These are phyloP conservation scores for Testicularia cyperi DNA, from an alignment of 1,284 basidiomycete species.

Conservation along the genomic window DNA sequence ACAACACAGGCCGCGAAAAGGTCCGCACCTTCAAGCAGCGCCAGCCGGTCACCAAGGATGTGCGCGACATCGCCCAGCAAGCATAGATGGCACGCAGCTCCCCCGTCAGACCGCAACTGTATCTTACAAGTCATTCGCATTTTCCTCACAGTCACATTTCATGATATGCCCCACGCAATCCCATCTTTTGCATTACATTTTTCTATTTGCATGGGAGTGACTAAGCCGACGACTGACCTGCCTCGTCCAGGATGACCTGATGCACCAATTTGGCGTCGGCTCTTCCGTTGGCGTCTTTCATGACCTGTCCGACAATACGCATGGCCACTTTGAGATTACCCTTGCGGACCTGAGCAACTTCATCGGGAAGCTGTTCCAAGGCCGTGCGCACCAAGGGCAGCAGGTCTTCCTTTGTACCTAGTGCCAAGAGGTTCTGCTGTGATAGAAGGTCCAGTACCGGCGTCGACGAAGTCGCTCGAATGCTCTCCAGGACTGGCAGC, in stretches of 20 bases:
- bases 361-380: slow-evolving; percentile 71
- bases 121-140: no score
- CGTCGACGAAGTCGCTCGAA: slow-evolving; percentile 2
- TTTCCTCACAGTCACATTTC: no score
- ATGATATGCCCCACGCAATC: not conserved
- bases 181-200: not conserved
- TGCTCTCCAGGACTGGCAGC: slow-evolving; percentile 1
- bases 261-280: slow-evolving; percentile 66
- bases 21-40: slow-evolving; percentile 51
- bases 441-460: slow-evolving; percentile 27
- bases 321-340: slow-evolving; percentile 83
- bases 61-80: no score
- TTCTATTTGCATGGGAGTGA: not conserved
- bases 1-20: slow-evolving; percentile 22
- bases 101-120: no score
- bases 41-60: slow-evolving; percentile 46
- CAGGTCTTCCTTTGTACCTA: slow-evolving; percentile 24
- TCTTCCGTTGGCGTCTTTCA: slow-evolving; percentile 77
- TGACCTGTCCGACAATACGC: slow-evolving; percentile 83
- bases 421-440: slow-evolving; percentile 18
- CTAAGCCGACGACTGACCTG: slow-evolving; percentile 4
- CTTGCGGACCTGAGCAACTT: slow-evolving; percentile 70
- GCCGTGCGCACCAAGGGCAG: slow-evolving; percentile 67
- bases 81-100: no score
- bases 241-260: slow-evolving; percentile 20